Percentiles rank a stretch among this genome's conserved stretches.
Conservation (phyloP, 2,329 filamentous ascomycete genomes). For the Colletotrichum somersetense region DNA sequence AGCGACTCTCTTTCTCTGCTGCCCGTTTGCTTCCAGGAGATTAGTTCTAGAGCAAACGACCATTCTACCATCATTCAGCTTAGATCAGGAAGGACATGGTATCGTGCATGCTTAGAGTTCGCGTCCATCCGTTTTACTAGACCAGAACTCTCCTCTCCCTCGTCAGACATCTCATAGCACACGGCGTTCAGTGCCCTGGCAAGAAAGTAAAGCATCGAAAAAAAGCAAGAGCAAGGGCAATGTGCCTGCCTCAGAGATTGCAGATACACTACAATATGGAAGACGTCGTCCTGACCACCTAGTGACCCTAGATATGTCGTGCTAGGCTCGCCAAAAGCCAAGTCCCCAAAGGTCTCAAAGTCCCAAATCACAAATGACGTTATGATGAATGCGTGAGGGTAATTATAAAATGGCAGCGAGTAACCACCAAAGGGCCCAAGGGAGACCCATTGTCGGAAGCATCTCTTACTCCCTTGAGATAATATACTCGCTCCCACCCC, state of each 20-base stretch:
- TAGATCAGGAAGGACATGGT: background rate
- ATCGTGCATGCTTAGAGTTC: background rate
- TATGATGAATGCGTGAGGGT: background rate
- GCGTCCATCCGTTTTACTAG: background rate
- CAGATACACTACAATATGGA: conserved; percentile 23
- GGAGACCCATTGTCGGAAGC: background rate
- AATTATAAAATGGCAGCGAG: no score
- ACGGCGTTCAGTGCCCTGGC: background rate
- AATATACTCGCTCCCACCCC: background rate
- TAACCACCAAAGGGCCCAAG: background rate
- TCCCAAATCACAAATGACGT: background rate
- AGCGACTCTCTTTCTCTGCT: background rate
- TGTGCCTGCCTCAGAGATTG: conserved; percentile 36
- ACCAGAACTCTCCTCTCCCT: background rate
- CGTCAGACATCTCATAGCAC: conserved; percentile 16
- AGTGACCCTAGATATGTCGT: background rate
- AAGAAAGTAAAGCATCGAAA: background rate
- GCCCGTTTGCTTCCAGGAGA: background rate
- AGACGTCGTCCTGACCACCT: background rate
- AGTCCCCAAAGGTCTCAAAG: background rate
- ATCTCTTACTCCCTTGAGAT: background rate
- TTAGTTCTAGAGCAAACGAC: background rate
- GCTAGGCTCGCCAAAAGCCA: background rate
- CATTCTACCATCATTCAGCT: background rate
- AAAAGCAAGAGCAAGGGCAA: conserved; percentile 27